These are phyloP conservation scores for Biancaea sappan DNA, from an alignment of 306 rosid genomes.

Conservation along the genomic window DNA sequence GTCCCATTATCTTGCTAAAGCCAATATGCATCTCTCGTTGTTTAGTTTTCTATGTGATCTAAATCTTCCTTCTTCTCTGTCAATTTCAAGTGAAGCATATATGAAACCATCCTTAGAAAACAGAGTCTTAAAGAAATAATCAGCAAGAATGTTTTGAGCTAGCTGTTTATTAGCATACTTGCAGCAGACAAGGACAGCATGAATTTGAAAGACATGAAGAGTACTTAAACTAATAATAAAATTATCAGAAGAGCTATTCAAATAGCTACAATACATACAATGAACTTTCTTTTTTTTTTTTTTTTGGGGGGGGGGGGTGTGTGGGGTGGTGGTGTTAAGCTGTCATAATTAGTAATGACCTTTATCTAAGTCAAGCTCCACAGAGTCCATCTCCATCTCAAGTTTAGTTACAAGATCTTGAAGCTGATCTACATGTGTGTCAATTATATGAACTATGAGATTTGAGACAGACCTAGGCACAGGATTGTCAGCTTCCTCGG, in stretches of 20 bases:
- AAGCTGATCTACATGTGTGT: slow-evolving; percentile 88
- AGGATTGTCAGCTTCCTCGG: slow-evolving; percentile 91
- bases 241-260: neutral
- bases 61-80: too few relatives aligned
- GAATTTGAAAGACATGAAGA: slow-evolving; percentile 12
- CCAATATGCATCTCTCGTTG: too few relatives aligned
- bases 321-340: neutral
- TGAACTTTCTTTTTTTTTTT: too few relatives aligned
- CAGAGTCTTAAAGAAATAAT: too few relatives aligned
- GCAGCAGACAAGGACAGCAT: neutral
- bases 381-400: slow-evolving; percentile 83
- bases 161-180: too few relatives aligned
- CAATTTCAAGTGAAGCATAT: too few relatives aligned
- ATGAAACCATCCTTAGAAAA: too few relatives aligned
- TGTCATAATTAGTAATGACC: slow-evolving; percentile 44
- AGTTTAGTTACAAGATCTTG: slow-evolving; percentile 87
- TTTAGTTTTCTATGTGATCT: too few relatives aligned
- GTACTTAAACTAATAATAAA: neutral
- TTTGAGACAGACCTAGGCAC: slow-evolving; percentile 81
- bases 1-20: too few relatives aligned
- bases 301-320: too few relatives aligned
- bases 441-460: slow-evolving; percentile 83
- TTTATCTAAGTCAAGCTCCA: slow-evolving; percentile 83
- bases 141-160: too few relatives aligned
- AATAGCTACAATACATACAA: neutral